Percentiles rank a stretch among this genome's conserved stretches.
Evolutionary conservation across 768 basidiomycete species (phyloP).

Genomic region (Astraeus odoratus): DNA sequence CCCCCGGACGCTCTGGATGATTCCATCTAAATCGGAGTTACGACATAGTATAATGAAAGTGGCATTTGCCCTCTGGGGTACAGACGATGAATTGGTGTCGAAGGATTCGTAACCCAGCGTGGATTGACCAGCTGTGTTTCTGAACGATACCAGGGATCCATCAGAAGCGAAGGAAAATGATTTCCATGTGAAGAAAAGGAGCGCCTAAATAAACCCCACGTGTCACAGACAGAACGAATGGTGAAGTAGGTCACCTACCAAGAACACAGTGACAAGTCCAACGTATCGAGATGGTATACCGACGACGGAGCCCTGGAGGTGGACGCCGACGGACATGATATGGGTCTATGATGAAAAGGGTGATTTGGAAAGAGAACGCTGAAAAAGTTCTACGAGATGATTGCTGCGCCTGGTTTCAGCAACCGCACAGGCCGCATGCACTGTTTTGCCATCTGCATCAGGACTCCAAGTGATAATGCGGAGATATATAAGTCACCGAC

Average conservation of each 20-base stretch:
- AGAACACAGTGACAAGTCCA: conserved; percentile 7
- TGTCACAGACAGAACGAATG: not conserved
- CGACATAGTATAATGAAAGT: conserved; percentile 52
- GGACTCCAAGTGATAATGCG: too few relatives aligned
- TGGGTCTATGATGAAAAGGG: not conserved
- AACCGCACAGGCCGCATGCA: not conserved
- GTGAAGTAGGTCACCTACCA: conserved; percentile 13
- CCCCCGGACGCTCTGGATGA: conserved; percentile 43
- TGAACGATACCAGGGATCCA: conserved; percentile 3
- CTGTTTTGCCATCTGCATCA: too few relatives aligned
- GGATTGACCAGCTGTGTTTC: not conserved
- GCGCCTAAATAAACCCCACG: conserved; percentile 3
- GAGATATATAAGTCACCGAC: too few relatives aligned
- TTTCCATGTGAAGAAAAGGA: conserved; percentile 11
- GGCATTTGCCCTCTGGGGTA: conserved; percentile 40
- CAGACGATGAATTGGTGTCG: not conserved
- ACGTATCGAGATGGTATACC: conserved; percentile 17
- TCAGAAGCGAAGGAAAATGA: not conserved
- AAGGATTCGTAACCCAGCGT: not conserved
- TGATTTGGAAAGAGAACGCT: not conserved
- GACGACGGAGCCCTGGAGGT: conserved; percentile 5
- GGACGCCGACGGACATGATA: not conserved
- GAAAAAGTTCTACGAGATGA: not conserved
- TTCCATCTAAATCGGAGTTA: conserved; percentile 39
- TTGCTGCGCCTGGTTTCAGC: not conserved